These are phyloP conservation scores for Pseudogymnoascus sp. DNA, from an alignment of 2,329 filamentous ascomycete genomes.

Conservation along the genomic window DNA sequence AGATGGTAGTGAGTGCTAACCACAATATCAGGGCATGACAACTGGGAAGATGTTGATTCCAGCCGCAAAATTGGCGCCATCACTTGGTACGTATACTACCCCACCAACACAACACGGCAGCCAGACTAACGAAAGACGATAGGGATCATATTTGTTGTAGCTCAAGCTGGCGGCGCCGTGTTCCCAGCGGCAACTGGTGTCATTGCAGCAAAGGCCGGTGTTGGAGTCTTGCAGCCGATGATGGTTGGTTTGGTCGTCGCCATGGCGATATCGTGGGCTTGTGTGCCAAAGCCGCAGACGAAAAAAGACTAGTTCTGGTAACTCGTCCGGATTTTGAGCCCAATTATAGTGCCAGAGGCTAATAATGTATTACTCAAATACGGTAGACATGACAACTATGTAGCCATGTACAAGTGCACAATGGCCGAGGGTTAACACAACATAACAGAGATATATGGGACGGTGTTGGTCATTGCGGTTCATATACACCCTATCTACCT, in stretches of 20 bases:
- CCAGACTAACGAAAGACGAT: constrained; percentile 5
- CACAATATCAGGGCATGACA: constrained; percentile 42
- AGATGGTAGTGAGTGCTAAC: neutral
- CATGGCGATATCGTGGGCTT: constrained; percentile 41
- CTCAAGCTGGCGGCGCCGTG: constrained; percentile 47
- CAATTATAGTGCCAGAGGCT: neutral
- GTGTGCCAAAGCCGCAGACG: constrained; percentile 29
- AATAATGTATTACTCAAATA: neutral
- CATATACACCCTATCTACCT: neutral
- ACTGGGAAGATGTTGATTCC: constrained; percentile 47
- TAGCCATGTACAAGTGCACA: neutral
- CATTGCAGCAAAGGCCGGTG: constrained; percentile 39
- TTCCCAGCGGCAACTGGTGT: constrained; percentile 51
- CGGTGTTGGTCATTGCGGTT: neutral
- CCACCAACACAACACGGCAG: neutral
- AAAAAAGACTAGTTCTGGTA: neutral
- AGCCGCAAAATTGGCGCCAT: constrained; percentile 39
- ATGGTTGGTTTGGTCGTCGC: constrained; percentile 41
- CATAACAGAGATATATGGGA: neutral
- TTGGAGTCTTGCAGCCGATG: constrained; percentile 45
- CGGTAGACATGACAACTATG: neutral
- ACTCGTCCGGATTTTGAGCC: neutral
- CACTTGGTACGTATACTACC: constrained; percentile 34
- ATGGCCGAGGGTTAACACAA: neutral
- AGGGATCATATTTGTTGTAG: constrained; percentile 50